Evolutionary conservation across 495 filamentous ascomycete genomes (phyloP).

Genomic region (Aspergillus steynii): DNA sequence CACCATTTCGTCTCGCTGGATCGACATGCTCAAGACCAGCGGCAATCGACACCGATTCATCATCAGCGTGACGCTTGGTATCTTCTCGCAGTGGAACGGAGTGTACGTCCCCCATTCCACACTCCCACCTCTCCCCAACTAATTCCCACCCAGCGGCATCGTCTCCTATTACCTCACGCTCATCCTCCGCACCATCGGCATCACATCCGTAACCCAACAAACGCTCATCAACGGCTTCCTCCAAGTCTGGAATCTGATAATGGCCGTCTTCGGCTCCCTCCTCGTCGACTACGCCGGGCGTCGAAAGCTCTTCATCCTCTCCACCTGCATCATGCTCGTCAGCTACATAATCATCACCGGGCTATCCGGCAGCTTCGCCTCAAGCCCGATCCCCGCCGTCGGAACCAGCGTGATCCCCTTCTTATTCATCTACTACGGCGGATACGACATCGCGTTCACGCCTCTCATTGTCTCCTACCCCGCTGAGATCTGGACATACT

Average conservation of each 20-base stretch:
- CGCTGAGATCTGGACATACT: slow-evolving; percentile 58
- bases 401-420: slow-evolving; percentile 54
- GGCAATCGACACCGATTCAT: slow-evolving; percentile 56
- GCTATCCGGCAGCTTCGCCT: slow-evolving; percentile 13
- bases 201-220: slow-evolving; percentile 38
- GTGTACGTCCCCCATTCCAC: too few species aligned
- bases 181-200: slow-evolving; percentile 35
- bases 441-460: slow-evolving; percentile 14
- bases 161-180: slow-evolving; percentile 40
- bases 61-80: slow-evolving; percentile 54
- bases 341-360: slow-evolving; percentile 49
- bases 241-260: slow-evolving; percentile 38
- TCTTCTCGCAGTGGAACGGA: slow-evolving; percentile 49
- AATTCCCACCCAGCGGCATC: slow-evolving; percentile 28
- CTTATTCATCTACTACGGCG: slow-evolving; percentile 54
- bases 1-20: slow-evolving; percentile 51
- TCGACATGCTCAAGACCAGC: slow-evolving; percentile 55
- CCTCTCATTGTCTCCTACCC: slow-evolving; percentile 66
- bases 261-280: slow-evolving; percentile 41
- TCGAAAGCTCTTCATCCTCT: slow-evolving; percentile 56
- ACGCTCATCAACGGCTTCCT: slow-evolving; percentile 22
- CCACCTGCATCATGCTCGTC: slow-evolving; percentile 54
- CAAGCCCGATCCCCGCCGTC: slow-evolving; percentile 36
- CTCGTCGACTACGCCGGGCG: slow-evolving; percentile 63
- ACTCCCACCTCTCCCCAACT: too few species aligned